Evolutionary conservation across 108 stramenopile species (phyloP).

Genomic region (Mayamaea pseudoterrestris): DNA sequence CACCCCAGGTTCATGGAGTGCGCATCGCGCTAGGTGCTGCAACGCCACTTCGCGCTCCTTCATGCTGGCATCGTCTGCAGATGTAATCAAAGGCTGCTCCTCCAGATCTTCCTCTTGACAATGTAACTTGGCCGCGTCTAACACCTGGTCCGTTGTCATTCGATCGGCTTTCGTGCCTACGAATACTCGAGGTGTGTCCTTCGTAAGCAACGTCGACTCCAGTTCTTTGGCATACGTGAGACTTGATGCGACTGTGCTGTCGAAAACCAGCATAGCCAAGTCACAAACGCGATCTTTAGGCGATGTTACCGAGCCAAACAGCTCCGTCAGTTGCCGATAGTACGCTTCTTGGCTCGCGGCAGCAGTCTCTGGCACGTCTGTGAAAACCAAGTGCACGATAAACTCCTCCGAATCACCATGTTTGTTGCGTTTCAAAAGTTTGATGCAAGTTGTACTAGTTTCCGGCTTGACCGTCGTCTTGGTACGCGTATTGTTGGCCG

Average conservation of each 20-base stretch:
- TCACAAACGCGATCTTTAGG: conserved; percentile 28
- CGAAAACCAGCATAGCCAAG: conserved; percentile 52
- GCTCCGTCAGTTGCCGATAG: conserved; percentile 14
- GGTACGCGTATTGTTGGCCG: not conserved
- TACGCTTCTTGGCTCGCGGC: conserved; percentile 10
- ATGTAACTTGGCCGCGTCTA: conserved; percentile 31
- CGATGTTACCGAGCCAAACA: conserved; percentile 1
- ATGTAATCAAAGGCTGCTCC: conserved; percentile 35
- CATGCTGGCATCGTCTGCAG: not conserved
- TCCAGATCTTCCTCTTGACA: conserved; percentile 54
- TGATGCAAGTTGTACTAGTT: not conserved
- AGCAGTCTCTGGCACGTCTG: conserved; percentile 35
- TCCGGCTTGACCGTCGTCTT: not conserved
- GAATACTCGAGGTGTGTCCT: conserved; percentile 45
- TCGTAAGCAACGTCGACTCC: conserved; percentile 32
- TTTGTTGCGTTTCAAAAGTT: not conserved
- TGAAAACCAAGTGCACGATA: conserved; percentile 54
- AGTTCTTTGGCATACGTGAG: conserved; percentile 41
- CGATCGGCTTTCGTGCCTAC: not conserved
- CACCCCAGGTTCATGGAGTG: conserved; percentile 11
- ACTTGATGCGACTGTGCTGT: conserved; percentile 21
- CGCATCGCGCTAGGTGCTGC: conserved; percentile 42
- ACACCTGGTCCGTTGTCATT: conserved; percentile 11
- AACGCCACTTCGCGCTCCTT: conserved; percentile 2
- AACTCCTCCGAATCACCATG: conserved; percentile 19